Base-by-base conservation (phyloP, 2,329 filamentous ascomycete species). In the Trichoderma arundinaceum region DNA sequence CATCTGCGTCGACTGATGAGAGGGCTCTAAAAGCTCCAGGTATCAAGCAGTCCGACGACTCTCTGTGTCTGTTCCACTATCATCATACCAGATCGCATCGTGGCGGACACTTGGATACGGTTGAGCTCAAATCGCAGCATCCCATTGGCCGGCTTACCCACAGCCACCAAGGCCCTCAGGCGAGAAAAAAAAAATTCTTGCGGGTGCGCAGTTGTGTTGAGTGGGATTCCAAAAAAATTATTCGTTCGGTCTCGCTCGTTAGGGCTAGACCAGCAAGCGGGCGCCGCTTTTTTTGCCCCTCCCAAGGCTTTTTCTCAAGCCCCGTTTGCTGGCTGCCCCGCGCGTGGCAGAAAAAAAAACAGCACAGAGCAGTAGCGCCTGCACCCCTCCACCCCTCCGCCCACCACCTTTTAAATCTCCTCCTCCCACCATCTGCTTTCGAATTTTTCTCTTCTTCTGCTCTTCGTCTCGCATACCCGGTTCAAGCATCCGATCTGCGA, bases 401-500 rank as follows among this genome's bases (percentile, higher is more conserved):
- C 53, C 52, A 58, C 62, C 75, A 73, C 71, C 61, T 77, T 78
- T 78, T 77, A 78, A 78, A 76, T 74, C 75, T 73, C 73, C 70
- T 75, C 73, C 74, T 75, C 76, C 76, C 77, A 74, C 77, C 74
- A 68, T 71, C 72, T 68, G 68, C 71, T 74, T 77, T 73, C 54
- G 70, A 70, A 72, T 70, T 74, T 76, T 78, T 76, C 69, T 75
- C 72, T 70, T 58, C 69, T 74, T 77, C 72, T 73, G 74, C 75
- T 78, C 77, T 72, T 79, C 74, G 77, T 79, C 77, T 77, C 76
- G 77, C 77, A 79, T 78, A 79, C 77, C 77, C 75, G 77, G 77
- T 79, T 78, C 77, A 78, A 78, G 77, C 77, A 77, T 77, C 77
- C 77, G 76, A 77, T 73, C 77, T 79, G 77, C 77, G 77, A 78